Base-by-base conservation (phyloP, 2,329 filamentous ascomycete species). In the Botrytis paeoniae region DNA sequence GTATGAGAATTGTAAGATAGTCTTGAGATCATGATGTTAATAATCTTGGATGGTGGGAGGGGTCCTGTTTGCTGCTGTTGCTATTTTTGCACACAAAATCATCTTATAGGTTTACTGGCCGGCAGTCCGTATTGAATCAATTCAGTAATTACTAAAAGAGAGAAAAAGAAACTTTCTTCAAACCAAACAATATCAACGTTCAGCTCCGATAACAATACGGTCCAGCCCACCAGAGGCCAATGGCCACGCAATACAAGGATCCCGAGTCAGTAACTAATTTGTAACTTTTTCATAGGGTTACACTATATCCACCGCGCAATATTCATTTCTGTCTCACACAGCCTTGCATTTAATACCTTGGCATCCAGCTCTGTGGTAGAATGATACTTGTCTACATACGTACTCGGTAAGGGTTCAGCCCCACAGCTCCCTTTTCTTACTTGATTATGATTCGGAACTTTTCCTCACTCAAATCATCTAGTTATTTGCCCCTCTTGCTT, bases 351-450 rank as follows among this genome's bases (percentile, higher is more conserved):
- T 39, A 43, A 29, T 43, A 29, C n/a, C 61, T 43, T 63, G 61
- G 37, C 61, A 63, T 62, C 60, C 37, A 32, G 37, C 37, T 29
- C 37, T 29, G 39, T 63, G 61, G 61, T n/a, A 63, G 16, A 63
- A 29, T 20, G 25, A 18, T 41, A 65, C 63, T 22, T 22, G 25
- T 10, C 25, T 65, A 48, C 20, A 22, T 51, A 29, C 45, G 45
- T 39, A 54, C 64, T 66, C 45, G 64, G 64, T 66, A 54, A 54
- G 64, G 64, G 64, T 54, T 20, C 45, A 68, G 64, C 45, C 64
- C 64, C 64, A 39, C 45, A 54, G 35, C 22, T 37, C 29, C 20
- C 25, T 54, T 68, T 68, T 20, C 16, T 54, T 29, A 39, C 45
- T 14, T 63, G 16, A 12, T 22, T 20, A 41, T 45, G 18, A 43